Conservation (phyloP, 352 stramenopile species). For the Globisporangium carolinianum region DNA sequence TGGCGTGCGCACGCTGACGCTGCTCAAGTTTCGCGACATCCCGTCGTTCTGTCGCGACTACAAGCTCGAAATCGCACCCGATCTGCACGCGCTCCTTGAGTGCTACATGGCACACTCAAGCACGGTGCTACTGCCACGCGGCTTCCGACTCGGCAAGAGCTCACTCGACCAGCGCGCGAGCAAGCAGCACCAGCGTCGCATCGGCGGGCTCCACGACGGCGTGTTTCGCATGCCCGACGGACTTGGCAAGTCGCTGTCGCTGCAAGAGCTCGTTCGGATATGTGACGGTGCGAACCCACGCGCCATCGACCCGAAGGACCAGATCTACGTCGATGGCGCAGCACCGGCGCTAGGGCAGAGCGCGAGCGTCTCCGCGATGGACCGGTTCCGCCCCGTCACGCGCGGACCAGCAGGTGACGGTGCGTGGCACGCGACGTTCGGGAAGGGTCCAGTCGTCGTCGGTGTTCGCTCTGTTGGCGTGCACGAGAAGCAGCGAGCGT, state of each 20-base stretch:
- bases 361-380: conserved; percentile 29
- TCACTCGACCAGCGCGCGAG: conserved; percentile 34
- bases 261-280: conserved; percentile 25
- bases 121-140: conserved; percentile 43
- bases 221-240: conserved; percentile 27
- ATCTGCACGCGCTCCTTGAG: conserved; percentile 34
- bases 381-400: conserved; percentile 32
- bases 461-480: conserved; percentile 20
- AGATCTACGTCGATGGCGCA: conserved; percentile 29
- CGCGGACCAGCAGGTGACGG: conserved; percentile 3
- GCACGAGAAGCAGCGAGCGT: conserved; percentile 18
- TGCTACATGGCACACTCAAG: conserved; percentile 62
- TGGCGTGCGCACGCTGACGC: conserved; percentile 33
- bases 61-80: conserved; percentile 56
- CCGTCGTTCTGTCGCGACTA: conserved; percentile 70
- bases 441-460: conserved; percentile 14
- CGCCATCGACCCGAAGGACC: conserved; percentile 9
- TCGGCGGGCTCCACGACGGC: conserved; percentile 44
- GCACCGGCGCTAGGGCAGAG: conserved; percentile 22
- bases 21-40: conserved; percentile 65
- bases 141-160: conserved; percentile 45
- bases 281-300: neutral
- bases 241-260: conserved; percentile 28
- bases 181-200: conserved; percentile 31
- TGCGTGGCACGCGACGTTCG: conserved; percentile 3